A percentile compares a stretch with the other conserved stretches of the same genome.
Conservation (phyloP, 139 green algal genomes). For the Diplosphaera chodatii region DNA sequence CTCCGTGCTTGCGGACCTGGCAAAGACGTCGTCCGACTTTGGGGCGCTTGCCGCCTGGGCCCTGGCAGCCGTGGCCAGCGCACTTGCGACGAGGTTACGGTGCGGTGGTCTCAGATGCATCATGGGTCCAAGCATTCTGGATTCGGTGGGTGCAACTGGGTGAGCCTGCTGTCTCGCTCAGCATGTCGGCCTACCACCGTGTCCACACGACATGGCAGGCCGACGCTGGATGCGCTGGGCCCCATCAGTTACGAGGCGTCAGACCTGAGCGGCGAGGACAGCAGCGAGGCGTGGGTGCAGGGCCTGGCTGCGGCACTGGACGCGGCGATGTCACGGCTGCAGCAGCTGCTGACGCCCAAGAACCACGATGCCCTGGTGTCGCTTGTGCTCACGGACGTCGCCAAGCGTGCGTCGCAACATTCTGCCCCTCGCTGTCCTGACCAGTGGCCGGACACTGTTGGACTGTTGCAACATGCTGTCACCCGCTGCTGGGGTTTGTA, state of each 20-base stretch:
- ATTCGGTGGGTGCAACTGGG: too few relatives aligned
- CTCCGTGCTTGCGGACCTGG: constrained; percentile 69
- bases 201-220: too few relatives aligned
- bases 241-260: constrained; percentile 63
- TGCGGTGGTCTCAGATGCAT: too few relatives aligned
- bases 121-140: too few relatives aligned
- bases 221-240: constrained; percentile 63
- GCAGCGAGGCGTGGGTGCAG: constrained; percentile 66
- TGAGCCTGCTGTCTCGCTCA: too few relatives aligned
- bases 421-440: too few relatives aligned
- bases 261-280: constrained; percentile 60
- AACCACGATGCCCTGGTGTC: constrained; percentile 72
- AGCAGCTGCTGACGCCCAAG: constrained; percentile 62
- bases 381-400: constrained; percentile 61
- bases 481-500: too few relatives aligned
- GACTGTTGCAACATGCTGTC: too few relatives aligned
- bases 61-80: constrained; percentile 65
- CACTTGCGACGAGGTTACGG: constrained; percentile 57
- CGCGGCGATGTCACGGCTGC: constrained; percentile 45
- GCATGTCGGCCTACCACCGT: too few relatives aligned
- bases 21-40: constrained; percentile 71
- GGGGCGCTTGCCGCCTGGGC: constrained; percentile 36
- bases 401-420: background rate
- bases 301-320: constrained; percentile 59
- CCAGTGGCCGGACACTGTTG: too few relatives aligned